Base-by-base conservation (phyloP, 176 grass and related monocot genomes). In the Eragrostis curvula region DNA sequence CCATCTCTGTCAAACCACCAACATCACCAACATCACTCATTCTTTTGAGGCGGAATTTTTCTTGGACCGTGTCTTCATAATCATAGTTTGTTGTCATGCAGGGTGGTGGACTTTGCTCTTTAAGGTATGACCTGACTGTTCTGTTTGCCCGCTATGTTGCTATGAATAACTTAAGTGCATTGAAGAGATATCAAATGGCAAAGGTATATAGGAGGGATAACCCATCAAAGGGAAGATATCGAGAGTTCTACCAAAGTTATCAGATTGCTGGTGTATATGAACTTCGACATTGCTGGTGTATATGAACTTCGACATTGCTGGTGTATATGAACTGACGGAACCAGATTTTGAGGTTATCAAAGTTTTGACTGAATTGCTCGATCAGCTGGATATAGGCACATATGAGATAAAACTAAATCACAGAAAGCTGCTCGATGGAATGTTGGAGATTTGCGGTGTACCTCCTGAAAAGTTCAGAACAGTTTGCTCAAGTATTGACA, bases 201-300 rank as follows among this genome's bases (percentile, higher is more conserved):
- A 99, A 99, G 87, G 97, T 99, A 73, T 99, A 99, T 84, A 87
- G 97, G 67, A 99, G 97, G 77, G 97, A 99, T 80, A 99, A 99
- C 55, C 93, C 97, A 50, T 96, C 93, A 25, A 96, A 96, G 78
- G 97, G 97, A 82, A 91, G 97, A 52, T 99, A 90, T 51, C 87
- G 93, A 9, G 97, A 99, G 74, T 99, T 99, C 82, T 99, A 99
- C 80, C 97, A 96, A 57, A 96, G 97, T 51, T n/a, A n/a, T n/a
- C n/a, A n/a, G n/a, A n/a, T n/a, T n/a, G n/a, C n/a, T n/a, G n/a
- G n/a, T n/a, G n/a, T n/a, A n/a, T n/a, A n/a, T n/a, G n/a, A 93
- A 96, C 53, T 99, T 99, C 17, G 97, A 96, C 83, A n/a, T n/a
- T n/a, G n/a, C n/a, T n/a, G n/a, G n/a, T n/a, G n/a, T n/a, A n/a